Base-by-base conservation (phyloP, 1,284 basidiomycete species). In the Omphalotus olearius region DNA sequence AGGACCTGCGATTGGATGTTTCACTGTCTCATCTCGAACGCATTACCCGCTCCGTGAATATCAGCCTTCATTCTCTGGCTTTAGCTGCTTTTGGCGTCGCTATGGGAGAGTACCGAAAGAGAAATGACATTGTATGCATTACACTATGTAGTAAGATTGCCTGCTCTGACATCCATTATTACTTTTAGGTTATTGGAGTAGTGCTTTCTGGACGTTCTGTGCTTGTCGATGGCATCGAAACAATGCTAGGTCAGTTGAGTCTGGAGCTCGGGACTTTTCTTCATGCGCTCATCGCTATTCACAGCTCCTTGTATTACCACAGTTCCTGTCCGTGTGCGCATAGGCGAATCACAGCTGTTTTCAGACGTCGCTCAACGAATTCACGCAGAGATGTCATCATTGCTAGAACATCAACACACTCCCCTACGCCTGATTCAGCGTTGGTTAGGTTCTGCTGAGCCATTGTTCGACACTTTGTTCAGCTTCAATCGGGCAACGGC, bases 151-250 rank as follows among this genome's bases (percentile, higher is more conserved):
- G 10, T 20, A 6, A 16, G 25, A 28, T 16, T 11, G 20, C n/a
- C 6, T 11, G 30, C 49, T 17, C 11, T 47, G 16, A 11, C 23
- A n/a, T 28, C 18, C 17, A 17, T 26, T 20, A 38, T 18, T 6
- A 4, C 18, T 2, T 43, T 18, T 35, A 58, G 57, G 47, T 56
- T n/a, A 49, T 52, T 30, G 56, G 56, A 11, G 56, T 57, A 11
- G 57, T 59, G 28, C 56, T 57, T 18, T 59, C 56, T 16, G 57
- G 57, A 6, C 53, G 57, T 13, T 53, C 54, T 9, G 40, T 57
- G n/a, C 38, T 52, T 4, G 51, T 57, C 14, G 51, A 53, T 6
- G 54, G 36, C 20, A 49, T 51, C 9, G 56, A 55, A 13, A 50
- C 42, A 10, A 48, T 57, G 35, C 46, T 58, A n/a, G 56, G 55